A percentile compares a stretch with the other conserved stretches of the same genome.
phyloP scores from a whole-genome alignment of 805 yeast species.

The Scheffersomyces coipomensis region DNA sequence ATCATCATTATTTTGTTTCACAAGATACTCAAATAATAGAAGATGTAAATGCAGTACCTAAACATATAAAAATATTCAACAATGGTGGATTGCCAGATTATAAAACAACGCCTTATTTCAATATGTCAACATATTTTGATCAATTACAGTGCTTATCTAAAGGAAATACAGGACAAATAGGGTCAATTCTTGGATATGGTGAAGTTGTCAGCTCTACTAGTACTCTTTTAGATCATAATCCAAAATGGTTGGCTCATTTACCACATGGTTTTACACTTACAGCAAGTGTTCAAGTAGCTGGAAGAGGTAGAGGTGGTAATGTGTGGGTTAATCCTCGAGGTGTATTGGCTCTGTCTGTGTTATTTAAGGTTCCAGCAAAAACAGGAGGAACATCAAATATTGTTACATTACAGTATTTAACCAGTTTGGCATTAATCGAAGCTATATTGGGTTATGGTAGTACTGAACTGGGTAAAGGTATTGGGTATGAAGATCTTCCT shows the following conservation, averaged over 20 bases:
- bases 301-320: constrained; percentile 93
- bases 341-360: constrained; percentile 77
- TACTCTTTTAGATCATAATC: constrained; percentile 73
- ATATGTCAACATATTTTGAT: constrained; percentile 54
- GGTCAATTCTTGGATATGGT: constrained; percentile 68
- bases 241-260: constrained; percentile 49
- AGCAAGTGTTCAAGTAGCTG: constrained; percentile 85
- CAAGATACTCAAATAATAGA: constrained; percentile 12
- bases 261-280: constrained; percentile 72
- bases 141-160: constrained; percentile 29
- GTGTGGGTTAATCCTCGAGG: constrained; percentile 96
- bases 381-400: constrained; percentile 48
- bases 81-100: constrained; percentile 46
- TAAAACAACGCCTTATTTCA: constrained; percentile 70
- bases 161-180: constrained; percentile 41
- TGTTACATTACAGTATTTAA: constrained; percentile 83
- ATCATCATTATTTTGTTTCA: constrained; percentile 9
- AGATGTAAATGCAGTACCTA: constrained; percentile 51
- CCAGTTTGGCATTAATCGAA: constrained; percentile 79
- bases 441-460: constrained; percentile 63
- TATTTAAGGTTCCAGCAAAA: constrained; percentile 56
- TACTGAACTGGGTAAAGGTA: constrained; percentile 30
- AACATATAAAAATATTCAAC: constrained; percentile 47
- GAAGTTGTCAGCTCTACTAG: constrained; percentile 91
- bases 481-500: constrained; percentile 73